These are phyloP conservation scores for Erodium texanum DNA, from an alignment of 441 rosid species.

Conservation along the genomic window DNA sequence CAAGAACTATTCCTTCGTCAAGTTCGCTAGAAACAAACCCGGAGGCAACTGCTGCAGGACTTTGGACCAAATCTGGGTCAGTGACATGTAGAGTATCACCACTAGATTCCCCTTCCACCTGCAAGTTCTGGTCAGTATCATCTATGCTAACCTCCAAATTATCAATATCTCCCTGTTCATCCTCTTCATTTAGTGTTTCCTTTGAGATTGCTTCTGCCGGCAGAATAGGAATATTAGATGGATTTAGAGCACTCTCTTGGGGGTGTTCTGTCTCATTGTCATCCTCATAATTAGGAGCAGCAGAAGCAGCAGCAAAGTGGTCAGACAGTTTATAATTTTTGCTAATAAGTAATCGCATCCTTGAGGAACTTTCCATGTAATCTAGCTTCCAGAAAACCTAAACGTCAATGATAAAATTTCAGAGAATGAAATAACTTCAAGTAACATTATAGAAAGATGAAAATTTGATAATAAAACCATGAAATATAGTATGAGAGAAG, in stretches of 20 bases:
- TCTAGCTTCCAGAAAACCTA: conserved; percentile 95
- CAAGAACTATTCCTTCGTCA: conserved; percentile 89
- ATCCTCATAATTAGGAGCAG: conserved; percentile 68
- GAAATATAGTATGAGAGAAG: background rate
- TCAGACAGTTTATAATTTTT: conserved; percentile 73
- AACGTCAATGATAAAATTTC: conserved; percentile 21
- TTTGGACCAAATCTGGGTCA: conserved; percentile 44
- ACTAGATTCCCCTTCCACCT: conserved; percentile 36
- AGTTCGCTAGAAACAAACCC: conserved; percentile 88
- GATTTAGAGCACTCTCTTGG: conserved; percentile 42
- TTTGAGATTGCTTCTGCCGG: conserved; percentile 81
- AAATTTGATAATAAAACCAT: too few species aligned
- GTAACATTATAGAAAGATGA: background rate
- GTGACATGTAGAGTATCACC: conserved; percentile 38
- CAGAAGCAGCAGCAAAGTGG: conserved; percentile 84
- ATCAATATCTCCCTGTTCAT: conserved; percentile 49
- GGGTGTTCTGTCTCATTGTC: conserved; percentile 36
- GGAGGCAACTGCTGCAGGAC: conserved; percentile 57
- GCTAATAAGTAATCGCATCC: conserved; percentile 90
- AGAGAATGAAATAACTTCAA: background rate
- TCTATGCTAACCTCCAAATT: conserved; percentile 36
- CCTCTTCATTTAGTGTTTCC: conserved; percentile 70
- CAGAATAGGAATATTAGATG: conserved; percentile 65
- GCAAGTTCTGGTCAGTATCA: conserved; percentile 37
- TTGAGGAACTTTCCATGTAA: conserved; percentile 87